Percentiles rank a stretch among this genome's conserved stretches.
Evolutionary conservation across 176 grass and related monocot species (phyloP).

Genomic region (Carex myosuroides): DNA sequence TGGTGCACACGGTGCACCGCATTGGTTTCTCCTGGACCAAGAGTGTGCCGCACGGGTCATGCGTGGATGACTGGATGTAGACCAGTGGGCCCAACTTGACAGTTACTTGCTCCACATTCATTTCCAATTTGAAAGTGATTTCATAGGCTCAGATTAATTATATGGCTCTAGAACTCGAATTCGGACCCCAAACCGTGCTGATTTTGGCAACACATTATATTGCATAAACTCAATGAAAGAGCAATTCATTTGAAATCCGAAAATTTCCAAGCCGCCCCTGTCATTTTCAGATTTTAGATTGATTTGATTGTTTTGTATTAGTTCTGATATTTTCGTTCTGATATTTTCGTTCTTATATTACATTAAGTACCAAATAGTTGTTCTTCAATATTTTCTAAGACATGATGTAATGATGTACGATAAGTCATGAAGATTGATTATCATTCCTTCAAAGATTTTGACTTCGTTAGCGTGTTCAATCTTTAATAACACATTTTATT

Average conservation of each 20-base stretch:
- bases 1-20: not conserved
- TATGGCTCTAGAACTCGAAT: not conserved
- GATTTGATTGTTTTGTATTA: not conserved
- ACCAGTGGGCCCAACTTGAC: not conserved
- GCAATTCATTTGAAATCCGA: not conserved
- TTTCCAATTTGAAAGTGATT: not conserved
- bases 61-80: not conserved
- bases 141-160: not conserved
- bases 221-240: not conserved
- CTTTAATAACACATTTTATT: not conserved
- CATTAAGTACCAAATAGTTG: not conserved
- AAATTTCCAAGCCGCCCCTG: not conserved
- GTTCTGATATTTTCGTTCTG: not conserved
- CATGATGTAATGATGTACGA: not conserved
- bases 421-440: not conserved
- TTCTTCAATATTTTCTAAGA: not conserved
- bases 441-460: not conserved
- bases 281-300: conserved; percentile 11
- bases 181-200: not conserved
- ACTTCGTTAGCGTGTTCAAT: conserved; percentile 8
- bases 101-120: not conserved
- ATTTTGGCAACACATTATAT: not conserved
- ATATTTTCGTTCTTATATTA: not conserved
- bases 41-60: not conserved
- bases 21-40: not conserved